These are phyloP conservation scores for Phytophthora cactorum DNA, from an alignment of 352 stramenopile genomes.

Conservation along the genomic window DNA sequence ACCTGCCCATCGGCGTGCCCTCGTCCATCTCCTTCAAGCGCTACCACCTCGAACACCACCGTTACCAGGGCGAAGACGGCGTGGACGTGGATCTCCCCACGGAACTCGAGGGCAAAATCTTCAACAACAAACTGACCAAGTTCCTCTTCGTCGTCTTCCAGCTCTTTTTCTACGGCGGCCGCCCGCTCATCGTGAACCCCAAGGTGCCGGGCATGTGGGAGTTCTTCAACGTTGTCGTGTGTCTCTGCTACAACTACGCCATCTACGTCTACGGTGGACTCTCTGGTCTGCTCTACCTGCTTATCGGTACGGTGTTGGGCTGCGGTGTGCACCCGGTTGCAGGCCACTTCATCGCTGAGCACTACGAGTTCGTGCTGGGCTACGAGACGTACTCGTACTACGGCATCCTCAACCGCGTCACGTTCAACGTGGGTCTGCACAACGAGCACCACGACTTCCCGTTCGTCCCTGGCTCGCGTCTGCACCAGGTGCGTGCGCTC, in stretches of 20 bases:
- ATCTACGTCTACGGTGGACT: slow-evolving; percentile 87
- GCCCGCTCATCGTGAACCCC: slow-evolving; percentile 93
- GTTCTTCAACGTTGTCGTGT: slow-evolving; percentile 85
- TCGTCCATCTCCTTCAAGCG: slow-evolving; percentile 94
- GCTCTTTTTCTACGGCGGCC: slow-evolving; percentile 93
- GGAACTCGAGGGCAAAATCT: slow-evolving; percentile 89
- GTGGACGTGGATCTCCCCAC: slow-evolving; percentile 96
- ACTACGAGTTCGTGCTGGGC: slow-evolving; percentile 95
- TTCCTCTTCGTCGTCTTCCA: slow-evolving; percentile 94
- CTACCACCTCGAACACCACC: slow-evolving; percentile 98
- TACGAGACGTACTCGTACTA: slow-evolving; percentile 99
- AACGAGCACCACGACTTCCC: slow-evolving; percentile 99
- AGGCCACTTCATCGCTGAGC: slow-evolving; percentile 98
- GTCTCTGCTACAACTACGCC: slow-evolving; percentile 83
- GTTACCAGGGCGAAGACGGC: slow-evolving; percentile 94
- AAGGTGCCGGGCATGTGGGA: slow-evolving; percentile 89
- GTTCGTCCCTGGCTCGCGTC: slow-evolving; percentile 87
- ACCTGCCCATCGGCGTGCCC: slow-evolving; percentile 93
- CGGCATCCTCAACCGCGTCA: slow-evolving; percentile 95
- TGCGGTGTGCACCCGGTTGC: slow-evolving; percentile 95
- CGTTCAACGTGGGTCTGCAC: slow-evolving; percentile 98
- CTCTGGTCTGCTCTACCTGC: slow-evolving; percentile 91
- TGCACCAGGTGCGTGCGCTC: slow-evolving; percentile 91
- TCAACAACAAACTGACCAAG: slow-evolving; percentile 90
- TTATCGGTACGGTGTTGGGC: slow-evolving; percentile 92